A percentile compares a stretch with the other conserved stretches of the same genome.
Evolutionary conservation across 768 basidiomycete genomes (phyloP).

Genomic region (Trichaptum fuscoviolaceum): DNA sequence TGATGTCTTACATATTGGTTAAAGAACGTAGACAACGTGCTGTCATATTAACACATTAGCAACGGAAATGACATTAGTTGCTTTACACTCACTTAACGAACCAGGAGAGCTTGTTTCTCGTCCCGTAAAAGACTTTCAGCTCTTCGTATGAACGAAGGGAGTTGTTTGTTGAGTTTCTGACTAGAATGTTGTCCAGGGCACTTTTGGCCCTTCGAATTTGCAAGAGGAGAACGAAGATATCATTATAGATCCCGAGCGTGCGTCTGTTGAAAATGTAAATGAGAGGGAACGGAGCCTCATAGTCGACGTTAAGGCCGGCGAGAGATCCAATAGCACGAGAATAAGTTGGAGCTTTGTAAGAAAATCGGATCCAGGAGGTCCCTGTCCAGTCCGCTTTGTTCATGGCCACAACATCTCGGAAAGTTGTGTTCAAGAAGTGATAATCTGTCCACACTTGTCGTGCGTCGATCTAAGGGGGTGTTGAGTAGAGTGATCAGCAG

Average conservation of each 20-base stretch:
- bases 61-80: background rate
- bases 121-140: slow-evolving; percentile 68
- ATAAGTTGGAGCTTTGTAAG: slow-evolving; percentile 41
- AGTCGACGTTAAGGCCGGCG: slow-evolving; percentile 68
- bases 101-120: slow-evolving; percentile 76
- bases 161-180: slow-evolving; percentile 43
- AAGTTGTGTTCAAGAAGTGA: slow-evolving; percentile 77
- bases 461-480: slow-evolving; percentile 58
- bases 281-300: slow-evolving; percentile 75
- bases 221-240: slow-evolving; percentile 65
- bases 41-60: slow-evolving; percentile 19
- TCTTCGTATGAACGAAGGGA: slow-evolving; percentile 34
- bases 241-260: slow-evolving; percentile 52
- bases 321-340: slow-evolving; percentile 56
- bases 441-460: slow-evolving; percentile 71
- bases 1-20: slow-evolving; percentile 55
- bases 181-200: slow-evolving; percentile 63
- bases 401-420: slow-evolving; percentile 55
- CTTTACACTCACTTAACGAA: slow-evolving; percentile 66
- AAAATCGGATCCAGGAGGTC: slow-evolving; percentile 63
- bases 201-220: slow-evolving; percentile 71
- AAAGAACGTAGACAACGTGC: slow-evolving; percentile 64
- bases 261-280: slow-evolving; percentile 68
- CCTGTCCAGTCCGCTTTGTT: slow-evolving; percentile 55
- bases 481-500: background rate